A percentile compares a stretch with the other conserved stretches of the same genome.
These are phyloP conservation scores for Venustampulla echinocandica DNA, from an alignment of 495 filamentous ascomycete species.

Conservation along the genomic window DNA sequence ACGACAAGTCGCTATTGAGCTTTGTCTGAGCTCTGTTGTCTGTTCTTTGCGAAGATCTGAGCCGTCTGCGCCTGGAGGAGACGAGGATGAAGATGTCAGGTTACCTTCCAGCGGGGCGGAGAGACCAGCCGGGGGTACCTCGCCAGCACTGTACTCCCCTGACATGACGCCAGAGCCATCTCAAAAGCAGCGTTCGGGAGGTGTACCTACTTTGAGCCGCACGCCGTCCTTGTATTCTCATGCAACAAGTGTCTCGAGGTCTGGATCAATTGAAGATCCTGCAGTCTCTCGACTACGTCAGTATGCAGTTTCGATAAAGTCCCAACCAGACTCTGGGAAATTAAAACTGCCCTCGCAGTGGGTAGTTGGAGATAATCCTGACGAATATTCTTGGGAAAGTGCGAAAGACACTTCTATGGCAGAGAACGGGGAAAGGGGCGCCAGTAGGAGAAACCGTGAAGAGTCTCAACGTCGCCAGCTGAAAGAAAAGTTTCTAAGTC, in stretches of 20 bases:
- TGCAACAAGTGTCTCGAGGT: constrained; percentile 5
- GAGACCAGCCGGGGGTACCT: constrained; percentile 6
- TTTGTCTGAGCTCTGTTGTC: constrained; percentile 17
- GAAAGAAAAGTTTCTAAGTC: constrained; percentile 15
- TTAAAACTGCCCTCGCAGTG: constrained; percentile 17
- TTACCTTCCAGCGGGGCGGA: background rate
- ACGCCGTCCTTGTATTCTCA: constrained; percentile 18
- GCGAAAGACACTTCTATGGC: background rate
- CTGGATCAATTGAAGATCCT: constrained; percentile 16
- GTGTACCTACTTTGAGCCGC: constrained; percentile 11
- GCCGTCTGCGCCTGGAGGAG: no score
- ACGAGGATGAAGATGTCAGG: background rate
- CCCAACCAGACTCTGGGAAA: constrained; percentile 11
- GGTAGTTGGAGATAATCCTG: constrained; percentile 20
- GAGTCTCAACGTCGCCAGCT: constrained; percentile 5
- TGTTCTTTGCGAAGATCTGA: constrained; percentile 12
- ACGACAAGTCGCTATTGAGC: constrained; percentile 18
- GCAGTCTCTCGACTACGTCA: constrained; percentile 18
- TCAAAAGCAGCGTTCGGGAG: constrained; percentile 1
- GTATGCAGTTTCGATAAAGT: constrained; percentile 18
- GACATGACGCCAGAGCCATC: background rate
- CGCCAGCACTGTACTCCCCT: constrained; percentile 6
- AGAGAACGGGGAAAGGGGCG: constrained; percentile 6
- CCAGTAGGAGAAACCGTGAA: constrained; percentile 4
- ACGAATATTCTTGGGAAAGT: constrained; percentile 14